Base-by-base conservation (phyloP, 139 green algal species). In the Chlamydomonas sphaeroides region DNA sequence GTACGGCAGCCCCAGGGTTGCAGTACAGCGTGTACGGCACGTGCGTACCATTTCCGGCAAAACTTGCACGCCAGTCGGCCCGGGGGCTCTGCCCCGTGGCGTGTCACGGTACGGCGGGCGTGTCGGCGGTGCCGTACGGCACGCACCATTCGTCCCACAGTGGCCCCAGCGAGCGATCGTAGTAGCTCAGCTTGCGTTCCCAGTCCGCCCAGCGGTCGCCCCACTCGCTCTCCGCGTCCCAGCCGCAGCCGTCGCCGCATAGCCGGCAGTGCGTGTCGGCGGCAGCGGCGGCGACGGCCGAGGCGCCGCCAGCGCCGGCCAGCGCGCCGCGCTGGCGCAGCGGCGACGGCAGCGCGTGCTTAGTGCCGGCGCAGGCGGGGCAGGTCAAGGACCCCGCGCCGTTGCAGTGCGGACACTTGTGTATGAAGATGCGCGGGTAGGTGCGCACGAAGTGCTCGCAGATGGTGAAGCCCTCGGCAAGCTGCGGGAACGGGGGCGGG, bases 201-300 rank as follows among this genome's bases (percentile, higher is more conserved):
- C 87, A 93, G n/a, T 84, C 66, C 30, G 45, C 61, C 86, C 86
- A 93, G 57, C 84, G 86, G 15, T 87, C 84, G 78, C 87, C 70
- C 90, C 90, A 93, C 68, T 91, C 87, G 33, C 53, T 84, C 86
- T 93, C 90, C 23, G 70, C 77, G 68, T 93, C 90, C 90, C 90
- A 93, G 21, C 65, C 39, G 59, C 87, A 91, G 62, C 84, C 87
- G 11, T n/a, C 21, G 5, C 90, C 90, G 48, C 90, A 93, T 78
- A 84, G 41, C 5, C 74, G 38, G 78, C 90, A 93, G 4, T 56
- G 45, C 45, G 39, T 45, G 28, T 57, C 39, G 49, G 86, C 82
- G 33, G 81, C 61, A 18, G 56, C 42, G 14, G 65, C 65, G 14
- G 45, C 10, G 45, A 14, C 45, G 11, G 11, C 45, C 45, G 45